Evolutionary conservation across 176 grass and related monocot species (phyloP), one percentile per base, ranked within the genome.

Genomic region (Olyra latifolia): DNA sequence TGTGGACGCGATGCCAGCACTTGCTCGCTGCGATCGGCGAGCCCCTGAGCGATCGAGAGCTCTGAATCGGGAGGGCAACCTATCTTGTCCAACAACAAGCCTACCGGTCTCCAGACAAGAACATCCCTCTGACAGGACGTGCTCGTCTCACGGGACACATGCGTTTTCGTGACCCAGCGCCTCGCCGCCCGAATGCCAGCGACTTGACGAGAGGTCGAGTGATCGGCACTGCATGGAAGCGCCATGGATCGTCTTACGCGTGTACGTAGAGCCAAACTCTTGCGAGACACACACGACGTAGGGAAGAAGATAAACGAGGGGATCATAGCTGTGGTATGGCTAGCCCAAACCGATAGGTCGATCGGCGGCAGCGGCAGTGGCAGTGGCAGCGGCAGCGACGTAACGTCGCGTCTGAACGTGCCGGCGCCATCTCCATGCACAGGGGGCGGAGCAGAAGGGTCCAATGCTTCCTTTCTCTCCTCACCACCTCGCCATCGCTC

Each of bases 401-500:
- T 69, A 17, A 48, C 74, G 35, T 78, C 80, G 43, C 66, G 40
- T 88, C 66, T 65, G 80, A 65, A 83, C 66, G 66, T 72, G 56
- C 66, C 63, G 54, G 75, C 69, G 87, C 87, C 68, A 88, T 88
- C 52, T 54, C 62, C 43, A 15, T 25, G 75, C 69, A 88, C 81
- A 88, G 75, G 49, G 75, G n/a, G 27, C 46, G 23, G 27, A 61
- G 55, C 66, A 28, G 64, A 80, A 44, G 11, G 25, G 19, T 81
- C 69, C 87, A 84, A 69, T 10, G 13, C 76, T 88, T 83, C 66
- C 74, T 58, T 57, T 87, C 52, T 50, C 69, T 19, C 79, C 0
- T 8, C 2, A 3, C 12, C 35, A 43, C 50, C 52, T 22, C 52
- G 15, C 49, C 65, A 32, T 67, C 17, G 32, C 0, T 35, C 32